These are phyloP conservation scores for Auricularia heimuer DNA, from an alignment of 768 basidiomycete genomes.

Conservation along the genomic window DNA sequence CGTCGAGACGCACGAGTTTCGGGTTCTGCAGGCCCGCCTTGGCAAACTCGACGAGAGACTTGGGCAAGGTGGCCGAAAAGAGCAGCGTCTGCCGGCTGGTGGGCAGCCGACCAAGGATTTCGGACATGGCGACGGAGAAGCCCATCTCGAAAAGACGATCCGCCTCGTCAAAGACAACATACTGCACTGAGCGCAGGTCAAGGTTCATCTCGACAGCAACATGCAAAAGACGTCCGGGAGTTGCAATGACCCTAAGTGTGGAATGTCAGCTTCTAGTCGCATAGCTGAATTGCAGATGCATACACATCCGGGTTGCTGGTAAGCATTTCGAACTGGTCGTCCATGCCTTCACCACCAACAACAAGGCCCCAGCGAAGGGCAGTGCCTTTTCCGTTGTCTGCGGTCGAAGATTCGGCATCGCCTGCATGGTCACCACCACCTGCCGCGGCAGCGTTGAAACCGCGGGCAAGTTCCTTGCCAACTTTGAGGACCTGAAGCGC, in stretches of 20 bases:
- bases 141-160: conserved; percentile 99
- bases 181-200: conserved; percentile 78
- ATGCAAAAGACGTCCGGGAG: conserved; percentile 95
- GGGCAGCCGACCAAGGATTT: conserved; percentile 86
- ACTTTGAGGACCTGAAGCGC: conserved; percentile 91
- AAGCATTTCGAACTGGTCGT: conserved; percentile 95
- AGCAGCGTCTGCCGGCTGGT: conserved; percentile 81
- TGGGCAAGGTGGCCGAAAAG: conserved; percentile 94
- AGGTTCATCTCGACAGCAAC: conserved; percentile 94
- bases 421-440: conserved; percentile 63
- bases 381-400: conserved; percentile 40
- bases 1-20: conserved; percentile 90
- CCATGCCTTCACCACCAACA: conserved; percentile 91
- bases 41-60: conserved; percentile 95
- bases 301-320: conserved; percentile 92
- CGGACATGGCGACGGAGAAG: conserved; percentile 83
- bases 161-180: conserved; percentile 94
- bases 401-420: conserved; percentile 41
- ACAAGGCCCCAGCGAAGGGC: conserved; percentile 82
- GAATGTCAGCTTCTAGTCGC: conserved; percentile 6
- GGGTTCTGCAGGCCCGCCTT: conserved; percentile 92
- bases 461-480: conserved; percentile 85
- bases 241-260: conserved; percentile 77
- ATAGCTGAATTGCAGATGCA: conserved; percentile 23
- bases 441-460: conserved; percentile 47